Conservation (phyloP, 495 filamentous ascomycete genomes). For the Neurospora hispaniola region DNA sequence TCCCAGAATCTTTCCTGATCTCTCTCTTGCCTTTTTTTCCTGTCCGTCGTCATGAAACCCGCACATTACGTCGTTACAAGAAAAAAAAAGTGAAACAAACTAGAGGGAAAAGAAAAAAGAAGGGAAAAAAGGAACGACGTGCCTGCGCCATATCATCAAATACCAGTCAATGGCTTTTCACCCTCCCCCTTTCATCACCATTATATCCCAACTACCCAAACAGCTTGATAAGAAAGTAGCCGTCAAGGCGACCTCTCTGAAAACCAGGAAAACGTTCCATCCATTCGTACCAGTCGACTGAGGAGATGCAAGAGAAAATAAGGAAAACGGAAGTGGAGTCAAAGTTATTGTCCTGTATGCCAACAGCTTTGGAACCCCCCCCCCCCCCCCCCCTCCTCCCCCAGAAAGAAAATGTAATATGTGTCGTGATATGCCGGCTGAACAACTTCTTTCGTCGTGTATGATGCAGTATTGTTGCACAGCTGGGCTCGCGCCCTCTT, state of each 20-base stretch:
- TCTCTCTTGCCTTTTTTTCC: neutral
- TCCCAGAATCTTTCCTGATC: neutral
- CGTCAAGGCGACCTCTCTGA: neutral
- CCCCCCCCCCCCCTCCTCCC: neutral
- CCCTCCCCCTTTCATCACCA: neutral
- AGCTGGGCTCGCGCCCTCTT: conserved; percentile 13
- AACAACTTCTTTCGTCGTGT: neutral
- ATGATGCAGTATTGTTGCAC: neutral
- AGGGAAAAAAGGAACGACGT: neutral
- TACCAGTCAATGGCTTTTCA: neutral
- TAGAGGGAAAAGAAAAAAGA: neutral
- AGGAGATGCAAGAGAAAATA: neutral
- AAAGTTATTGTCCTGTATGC: neutral
- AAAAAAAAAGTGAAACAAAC: neutral
- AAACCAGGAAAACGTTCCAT: neutral
- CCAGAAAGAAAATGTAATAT: neutral
- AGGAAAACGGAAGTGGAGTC: neutral
- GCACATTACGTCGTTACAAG: conserved; percentile 1
- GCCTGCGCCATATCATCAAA: neutral
- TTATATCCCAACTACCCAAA: neutral
- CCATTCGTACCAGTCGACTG: neutral
- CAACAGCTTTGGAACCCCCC: neutral
- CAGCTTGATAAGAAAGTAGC: neutral
- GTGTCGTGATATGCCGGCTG: neutral
- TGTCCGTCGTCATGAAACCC: neutral